Evolutionary conservation across 2,329 filamentous ascomycete species (phyloP).

Genomic region (Monosporascus sp.): DNA sequence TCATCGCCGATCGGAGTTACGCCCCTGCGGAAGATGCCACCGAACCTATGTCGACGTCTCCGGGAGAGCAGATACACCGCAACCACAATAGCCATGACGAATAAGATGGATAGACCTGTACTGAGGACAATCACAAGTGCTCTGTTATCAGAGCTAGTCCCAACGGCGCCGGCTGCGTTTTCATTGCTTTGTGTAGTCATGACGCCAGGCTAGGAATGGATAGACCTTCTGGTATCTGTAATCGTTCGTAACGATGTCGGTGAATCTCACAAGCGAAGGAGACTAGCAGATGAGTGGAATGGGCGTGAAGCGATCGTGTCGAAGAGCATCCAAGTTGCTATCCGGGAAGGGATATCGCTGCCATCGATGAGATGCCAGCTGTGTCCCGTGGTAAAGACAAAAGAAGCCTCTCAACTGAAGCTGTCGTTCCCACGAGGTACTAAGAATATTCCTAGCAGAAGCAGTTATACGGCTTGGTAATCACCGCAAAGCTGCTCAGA

Average conservation of each 20-base stretch:
- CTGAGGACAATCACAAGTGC: constrained; percentile 47
- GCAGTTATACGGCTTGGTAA: not conserved
- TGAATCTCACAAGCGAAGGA: not conserved
- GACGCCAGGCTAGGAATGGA: constrained; percentile 1
- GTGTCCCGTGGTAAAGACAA: not conserved
- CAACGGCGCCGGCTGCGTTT: constrained; percentile 4
- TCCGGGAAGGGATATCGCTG: not conserved
- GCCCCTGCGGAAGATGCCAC: constrained; percentile 45
- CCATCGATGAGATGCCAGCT: not conserved
- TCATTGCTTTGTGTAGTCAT: constrained; percentile 2
- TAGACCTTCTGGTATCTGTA: not conserved
- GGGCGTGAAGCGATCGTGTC: not conserved
- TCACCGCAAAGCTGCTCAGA: not conserved
- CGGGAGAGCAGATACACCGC: constrained; percentile 33
- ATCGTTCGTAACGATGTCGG: not conserved
- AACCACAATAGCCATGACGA: constrained; percentile 31
- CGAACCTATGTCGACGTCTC: constrained; percentile 29
- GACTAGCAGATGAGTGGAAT: not conserved
- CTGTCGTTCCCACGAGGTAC: not conserved
- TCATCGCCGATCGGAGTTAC: constrained; percentile 59
- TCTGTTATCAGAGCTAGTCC: constrained; percentile 24
- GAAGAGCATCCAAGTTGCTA: not conserved
- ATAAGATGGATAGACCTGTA: constrained; percentile 42
- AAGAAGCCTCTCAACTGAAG: not conserved
- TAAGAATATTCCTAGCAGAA: not conserved